Evolutionary conservation across 2,329 filamentous ascomycete species (phyloP), one percentile per base, ranked within the genome.

Genomic region (Hypoxylon sp.): DNA sequence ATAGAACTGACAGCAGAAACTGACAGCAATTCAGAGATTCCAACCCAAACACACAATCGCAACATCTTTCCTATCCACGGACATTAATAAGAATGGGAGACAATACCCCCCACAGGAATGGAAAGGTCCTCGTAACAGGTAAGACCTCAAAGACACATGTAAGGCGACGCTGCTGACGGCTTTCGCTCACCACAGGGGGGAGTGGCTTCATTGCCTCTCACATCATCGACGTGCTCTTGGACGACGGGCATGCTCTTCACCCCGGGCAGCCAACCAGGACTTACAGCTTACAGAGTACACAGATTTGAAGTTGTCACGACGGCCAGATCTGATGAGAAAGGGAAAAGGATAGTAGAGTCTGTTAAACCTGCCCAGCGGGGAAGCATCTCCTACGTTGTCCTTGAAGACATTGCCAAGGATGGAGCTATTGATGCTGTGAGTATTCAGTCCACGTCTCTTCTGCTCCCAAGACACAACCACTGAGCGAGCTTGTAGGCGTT

Each of bases 381-480:
- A 3, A 74, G 35, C 1, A 54, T 80, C 1, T 73, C 75, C 1
- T 79, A 76, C 49, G 75, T 70, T 29, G 83, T 94, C 58, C 89
- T 96, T 10, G 81, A 85, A 45, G 89, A 96, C 64, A 87, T 96
- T 63, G 87, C 88, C 0, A 70, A 85, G 60, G 81, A 86, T 18
- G 83, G 83, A 15, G 90, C 89, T 20, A 96, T 95, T 65, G 83
- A 89, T 55, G 74, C 83, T 59, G 83, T 76, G 42, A 55, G 66
- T 49, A 10, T 9, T 15, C n/a, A 10, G 17, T 17, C 3, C n/a
- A n/a, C n/a, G 35, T 3, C 4, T 21, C 47, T 18, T 3, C 29
- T 27, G 29, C 3, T 26, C 27, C 9, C n/a, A 11, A 17, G 2
- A 29, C 20, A 24, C 3, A 41, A 5, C 11, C 33, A 38, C 31